Evolutionary conservation across 2,329 filamentous ascomycete species (phyloP).

Genomic region (Penicillium sp.): DNA sequence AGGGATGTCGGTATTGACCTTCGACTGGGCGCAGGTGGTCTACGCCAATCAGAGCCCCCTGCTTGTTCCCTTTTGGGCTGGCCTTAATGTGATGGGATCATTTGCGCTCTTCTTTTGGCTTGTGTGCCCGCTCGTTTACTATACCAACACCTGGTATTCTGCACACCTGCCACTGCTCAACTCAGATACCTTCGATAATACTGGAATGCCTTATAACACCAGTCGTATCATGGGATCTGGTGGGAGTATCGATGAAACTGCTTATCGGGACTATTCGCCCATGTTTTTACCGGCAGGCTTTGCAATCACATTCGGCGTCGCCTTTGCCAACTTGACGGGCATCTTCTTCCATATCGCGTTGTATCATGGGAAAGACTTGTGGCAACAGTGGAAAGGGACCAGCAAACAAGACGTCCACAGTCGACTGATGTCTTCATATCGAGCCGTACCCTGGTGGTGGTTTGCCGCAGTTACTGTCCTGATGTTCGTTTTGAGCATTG

Average conservation of each 20-base stretch:
- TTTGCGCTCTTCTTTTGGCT: slow-evolving; percentile 47
- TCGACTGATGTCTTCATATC: slow-evolving; percentile 44
- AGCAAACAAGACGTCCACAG: slow-evolving; percentile 42
- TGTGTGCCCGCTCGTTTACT: slow-evolving; percentile 44
- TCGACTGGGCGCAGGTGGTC: slow-evolving; percentile 72
- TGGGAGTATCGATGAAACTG: slow-evolving; percentile 56
- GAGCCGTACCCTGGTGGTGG: slow-evolving; percentile 47
- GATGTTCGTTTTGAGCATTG: slow-evolving; percentile 38
- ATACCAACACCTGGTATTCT: slow-evolving; percentile 56
- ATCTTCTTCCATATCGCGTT: slow-evolving; percentile 44
- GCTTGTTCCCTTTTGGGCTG: slow-evolving; percentile 58
- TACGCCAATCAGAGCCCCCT: slow-evolving; percentile 67
- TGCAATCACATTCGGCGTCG: slow-evolving; percentile 55
- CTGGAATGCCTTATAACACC: slow-evolving; percentile 58
- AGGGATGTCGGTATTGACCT: slow-evolving; percentile 67
- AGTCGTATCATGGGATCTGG: slow-evolving; percentile 57
- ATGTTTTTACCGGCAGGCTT: slow-evolving; percentile 63
- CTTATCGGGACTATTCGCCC: slow-evolving; percentile 64
- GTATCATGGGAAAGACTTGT: slow-evolving; percentile 39
- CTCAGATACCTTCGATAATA: slow-evolving; percentile 63
- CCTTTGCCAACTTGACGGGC: slow-evolving; percentile 65
- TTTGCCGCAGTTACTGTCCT: slow-evolving; percentile 39
- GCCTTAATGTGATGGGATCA: slow-evolving; percentile 44
- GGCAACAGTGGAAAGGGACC: slow-evolving; percentile 35
- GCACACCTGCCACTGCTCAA: slow-evolving; percentile 63